A percentile compares a stretch with the other conserved stretches of the same genome.
phyloP scores from a whole-genome alignment of 2,329 filamentous ascomycete species.

The Massarina eburnea region DNA sequence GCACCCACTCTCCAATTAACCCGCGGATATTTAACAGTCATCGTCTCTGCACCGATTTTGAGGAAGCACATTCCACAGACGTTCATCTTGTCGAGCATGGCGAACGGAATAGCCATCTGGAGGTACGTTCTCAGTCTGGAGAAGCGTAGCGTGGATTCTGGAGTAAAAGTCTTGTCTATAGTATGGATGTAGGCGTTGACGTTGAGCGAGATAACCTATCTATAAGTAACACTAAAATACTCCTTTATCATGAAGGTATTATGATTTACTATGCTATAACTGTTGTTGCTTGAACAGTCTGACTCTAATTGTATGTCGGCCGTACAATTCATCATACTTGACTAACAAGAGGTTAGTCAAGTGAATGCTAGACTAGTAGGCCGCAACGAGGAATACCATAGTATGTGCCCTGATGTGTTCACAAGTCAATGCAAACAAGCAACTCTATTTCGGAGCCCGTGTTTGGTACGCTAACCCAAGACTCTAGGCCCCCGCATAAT shows the following conservation, averaged over 20 bases:
- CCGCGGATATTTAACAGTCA: background rate
- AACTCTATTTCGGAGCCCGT: too few species aligned
- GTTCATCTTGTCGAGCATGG: background rate
- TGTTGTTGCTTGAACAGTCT: background rate
- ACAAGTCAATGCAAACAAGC: background rate
- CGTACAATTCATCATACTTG: background rate
- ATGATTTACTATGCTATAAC: too few species aligned
- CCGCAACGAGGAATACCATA: background rate
- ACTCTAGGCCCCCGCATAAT: background rate
- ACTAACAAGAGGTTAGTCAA: background rate
- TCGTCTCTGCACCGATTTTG: background rate
- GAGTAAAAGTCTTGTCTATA: background rate
- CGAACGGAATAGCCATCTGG: background rate
- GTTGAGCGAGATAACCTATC: too few species aligned
- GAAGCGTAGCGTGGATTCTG: background rate
- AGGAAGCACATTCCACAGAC: background rate
- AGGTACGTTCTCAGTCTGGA: background rate
- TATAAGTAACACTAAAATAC: background rate
- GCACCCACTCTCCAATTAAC: background rate
- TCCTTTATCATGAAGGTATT: background rate
- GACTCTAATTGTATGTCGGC: background rate
- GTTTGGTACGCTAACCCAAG: too few species aligned
- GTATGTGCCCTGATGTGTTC: background rate
- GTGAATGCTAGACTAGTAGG: background rate
- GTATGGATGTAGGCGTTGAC: background rate